A percentile compares a stretch with the other conserved stretches of the same genome.
Conservation (phyloP, 306 rosid genomes). For the Abrus pulchellus region DNA sequence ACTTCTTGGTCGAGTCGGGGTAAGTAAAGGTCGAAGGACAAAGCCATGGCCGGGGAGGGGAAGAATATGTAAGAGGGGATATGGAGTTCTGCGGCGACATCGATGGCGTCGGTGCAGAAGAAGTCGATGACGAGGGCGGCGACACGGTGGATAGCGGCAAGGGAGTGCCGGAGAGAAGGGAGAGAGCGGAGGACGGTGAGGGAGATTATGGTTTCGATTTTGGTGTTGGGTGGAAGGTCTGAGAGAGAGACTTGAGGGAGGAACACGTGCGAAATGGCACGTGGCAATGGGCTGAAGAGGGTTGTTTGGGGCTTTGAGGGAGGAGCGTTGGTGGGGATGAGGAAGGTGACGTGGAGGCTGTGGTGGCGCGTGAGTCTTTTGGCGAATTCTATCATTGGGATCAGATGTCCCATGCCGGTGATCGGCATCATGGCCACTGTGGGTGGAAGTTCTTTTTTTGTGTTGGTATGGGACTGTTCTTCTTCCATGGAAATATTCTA, state of each 20-base stretch:
- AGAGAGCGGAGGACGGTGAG: conserved; percentile 50
- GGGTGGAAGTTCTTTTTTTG: conserved; percentile 2
- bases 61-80: conserved; percentile 58
- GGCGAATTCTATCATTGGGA: conserved; percentile 75
- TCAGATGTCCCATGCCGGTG: conserved; percentile 91
- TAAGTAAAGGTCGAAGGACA: conserved; percentile 54
- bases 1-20: conserved; percentile 58
- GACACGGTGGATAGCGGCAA: background rate
- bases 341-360: conserved; percentile 52
- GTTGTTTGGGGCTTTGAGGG: conserved; percentile 62
- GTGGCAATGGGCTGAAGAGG: conserved; percentile 51
- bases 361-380: conserved; percentile 59
- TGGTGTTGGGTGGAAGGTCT: conserved; percentile 13
- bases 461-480: too few species aligned
- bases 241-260: conserved; percentile 38
- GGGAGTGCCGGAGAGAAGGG: conserved; percentile 3
- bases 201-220: conserved; percentile 48
- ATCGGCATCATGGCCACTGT: conserved; percentile 63
- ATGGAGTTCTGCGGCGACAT: conserved; percentile 58
- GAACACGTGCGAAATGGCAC: conserved; percentile 47
- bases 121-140: conserved; percentile 63
- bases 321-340: conserved; percentile 65
- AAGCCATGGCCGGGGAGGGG: conserved; percentile 59
- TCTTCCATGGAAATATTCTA: too few species aligned
- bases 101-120: conserved; percentile 73